Base-by-base conservation (phyloP, 768 basidiomycete genomes). In the Calocybe gangraenosa region DNA sequence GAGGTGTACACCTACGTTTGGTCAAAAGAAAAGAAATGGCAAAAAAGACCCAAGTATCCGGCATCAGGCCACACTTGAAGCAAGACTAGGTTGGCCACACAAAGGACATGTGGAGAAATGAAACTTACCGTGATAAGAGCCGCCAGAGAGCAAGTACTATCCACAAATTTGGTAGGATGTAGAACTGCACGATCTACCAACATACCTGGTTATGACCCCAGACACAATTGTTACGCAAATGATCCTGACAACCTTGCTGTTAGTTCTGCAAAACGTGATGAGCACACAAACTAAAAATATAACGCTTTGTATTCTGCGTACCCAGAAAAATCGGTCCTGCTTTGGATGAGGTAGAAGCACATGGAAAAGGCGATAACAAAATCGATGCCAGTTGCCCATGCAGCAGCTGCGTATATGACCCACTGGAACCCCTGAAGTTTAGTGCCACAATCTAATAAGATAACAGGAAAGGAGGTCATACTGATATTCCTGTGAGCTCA, bases 331-430 rank as follows among this genome's bases (percentile, higher is more conserved):
- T 49, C 50, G 18, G 58, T 50, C 48, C 53, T 54, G 25, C 54
- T 55, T 30, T 41, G 41, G 15, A 54, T 49, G 1, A 63, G 50
- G 43, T 58, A 63, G 34, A 49, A 58, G 19, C 58, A 63, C 43
- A 63, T 58, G 15, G 51, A 48, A 4, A 37, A 46, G 10, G 60
- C 57, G 40, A 63, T 57, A 6, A 55, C 52, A 18, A n/a, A n/a
- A n/a, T n/a, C n/a, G n/a, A n/a, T n/a, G n/a, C n/a, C n/a, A n/a
- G n/a, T n/a, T n/a, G n/a, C n/a, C n/a, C n/a, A n/a, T n/a, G n/a
- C n/a, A n/a, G n/a, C n/a, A n/a, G n/a, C n/a, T n/a, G n/a, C n/a
- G 58, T 25, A 33, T 63, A 58, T 32, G 58, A 53, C 2, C 18
- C 40, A 14, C 11, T 19, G 20, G 17, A 37, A 38, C 14, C 25